Base-by-base conservation (phyloP, 208 protist genomes). In the Vickermania spadyakhi region DNA sequence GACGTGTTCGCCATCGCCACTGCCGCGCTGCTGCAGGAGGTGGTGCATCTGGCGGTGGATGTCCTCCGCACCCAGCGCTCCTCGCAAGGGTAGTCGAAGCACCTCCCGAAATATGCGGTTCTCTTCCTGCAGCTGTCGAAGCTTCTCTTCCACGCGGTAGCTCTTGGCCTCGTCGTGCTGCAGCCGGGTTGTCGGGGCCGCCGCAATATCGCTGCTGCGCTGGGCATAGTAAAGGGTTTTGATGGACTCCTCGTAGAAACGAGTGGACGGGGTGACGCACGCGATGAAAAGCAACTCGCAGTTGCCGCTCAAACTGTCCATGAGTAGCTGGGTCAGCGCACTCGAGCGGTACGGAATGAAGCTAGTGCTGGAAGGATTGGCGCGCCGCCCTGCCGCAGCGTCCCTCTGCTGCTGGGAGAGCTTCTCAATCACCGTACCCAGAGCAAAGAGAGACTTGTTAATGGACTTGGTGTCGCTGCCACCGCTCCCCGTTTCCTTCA, bases 381-480 rank as follows among this genome's bases (percentile, higher is more conserved):
- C 30, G 56, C 31, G 26, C 23, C 14, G 49, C 13, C 28, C 1
- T 2, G 25, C 31, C 4, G 60, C 52, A 29, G 23, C 13, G 1
- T 31, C 31, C 18, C 45, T 21, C 30, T 22, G 5, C 30, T 56
- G 59, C 28, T 68, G 56, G 1, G 87, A 91, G 5, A 97, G 77
- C 29, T 68, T 62, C 62, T 86, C 79, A 42, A 97, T 75, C 23
- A 97, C 92, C 66, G 87, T 87, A 45, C 89, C 84, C 1, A 98
- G 80, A 0, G 89, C 93, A 60, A 89, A 92, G 45, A 97, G 79
- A 2, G 81, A 92, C 58, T 79, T 80, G 67, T 97, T 97, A 60
- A 97, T 97, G 26, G 76, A 79, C 51, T 86, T 81, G 51, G 86
- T 91, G 58, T 97, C 92, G 7, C 77, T 58, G 30, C 75, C 81